Base-by-base conservation (phyloP, 176 grass and related monocot genomes). In the Carex littledalei region DNA sequence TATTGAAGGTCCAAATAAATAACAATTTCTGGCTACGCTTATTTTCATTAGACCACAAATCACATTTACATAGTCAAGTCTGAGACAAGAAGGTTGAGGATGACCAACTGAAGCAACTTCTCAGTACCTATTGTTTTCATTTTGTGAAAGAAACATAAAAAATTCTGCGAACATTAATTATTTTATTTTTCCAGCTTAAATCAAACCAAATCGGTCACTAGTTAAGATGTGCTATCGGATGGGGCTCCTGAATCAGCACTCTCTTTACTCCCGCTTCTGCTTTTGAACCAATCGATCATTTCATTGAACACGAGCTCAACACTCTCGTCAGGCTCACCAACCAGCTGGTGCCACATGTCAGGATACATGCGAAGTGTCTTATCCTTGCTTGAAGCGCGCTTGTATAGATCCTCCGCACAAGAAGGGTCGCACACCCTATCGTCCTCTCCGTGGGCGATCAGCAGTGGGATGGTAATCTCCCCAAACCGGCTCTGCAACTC, bases 281-380 rank as follows among this genome's bases (percentile, higher is more conserved):
- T 83, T 63, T 84, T 90, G 73, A 97, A 86, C 94, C 94, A 97
- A n/a, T 88, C 84, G 18, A 92, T 63, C 16, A 92, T 87, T 66
- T 92, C 91, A 84, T 76, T 81, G 86, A 97, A 97, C 29, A 97
- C 91, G 58, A 87, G 86, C 74, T 92, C 91, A 4, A 97, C 94
- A 53, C 86, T 88, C 84, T 97, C 90, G 14, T 97, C 90, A 2
- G 92, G 86, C 86, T 97, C 94, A 61, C 90, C 94, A 75, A 97
- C n/a, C 4, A 97, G 80, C 90, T 94, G 92, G 84, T 94, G 94
- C 94, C 94, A 94, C 92, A 97, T 94, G 20, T 55, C 94, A 1
- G 94, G 92, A 86, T 92, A 92, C 2, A 97, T 68, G 8, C 72
- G 76, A 2, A 97, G 81, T 26, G 89, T 94, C 89, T 97, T 97